A percentile compares a stretch with the other conserved stretches of the same genome.
phyloP scores from a whole-genome alignment of 768 basidiomycete genomes.

The Leucocoprinus birnbaumii region DNA sequence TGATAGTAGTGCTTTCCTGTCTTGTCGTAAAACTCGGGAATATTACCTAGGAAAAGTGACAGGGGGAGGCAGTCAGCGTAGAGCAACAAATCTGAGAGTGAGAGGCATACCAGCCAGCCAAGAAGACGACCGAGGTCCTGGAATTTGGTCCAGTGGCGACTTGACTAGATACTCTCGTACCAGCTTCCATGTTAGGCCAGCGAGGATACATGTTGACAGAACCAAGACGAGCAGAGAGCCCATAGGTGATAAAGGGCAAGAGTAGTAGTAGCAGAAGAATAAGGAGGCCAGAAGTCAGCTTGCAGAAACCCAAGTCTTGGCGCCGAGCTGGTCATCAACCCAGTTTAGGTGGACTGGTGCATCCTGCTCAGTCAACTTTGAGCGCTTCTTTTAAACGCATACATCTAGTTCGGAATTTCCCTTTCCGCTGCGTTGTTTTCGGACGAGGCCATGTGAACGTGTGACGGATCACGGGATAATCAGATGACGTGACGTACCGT shows the following conservation, averaged over 20 bases:
- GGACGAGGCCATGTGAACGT: not conserved
- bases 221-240: not conserved
- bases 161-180: not conserved
- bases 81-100: not conserved
- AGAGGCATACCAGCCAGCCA: not conserved
- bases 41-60: not conserved
- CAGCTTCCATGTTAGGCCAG: not conserved
- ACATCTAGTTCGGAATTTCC: not conserved
- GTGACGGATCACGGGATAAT: not conserved
- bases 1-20: not conserved
- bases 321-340: not conserved
- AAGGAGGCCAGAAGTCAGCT: not conserved
- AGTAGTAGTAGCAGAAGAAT: not conserved
- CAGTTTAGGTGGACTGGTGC: not conserved
- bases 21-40: not conserved
- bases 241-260: not conserved
- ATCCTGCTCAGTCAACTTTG: not conserved
- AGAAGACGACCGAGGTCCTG: not conserved
- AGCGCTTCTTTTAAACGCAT: too few species aligned
- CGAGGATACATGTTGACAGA: not conserved
- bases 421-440: not conserved
- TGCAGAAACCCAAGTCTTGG: not conserved
- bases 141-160: not conserved
- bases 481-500: not conserved
- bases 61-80: not conserved